These are phyloP conservation scores for Fomes fomentarius DNA, from an alignment of 1,284 basidiomycete species.

Conservation along the genomic window DNA sequence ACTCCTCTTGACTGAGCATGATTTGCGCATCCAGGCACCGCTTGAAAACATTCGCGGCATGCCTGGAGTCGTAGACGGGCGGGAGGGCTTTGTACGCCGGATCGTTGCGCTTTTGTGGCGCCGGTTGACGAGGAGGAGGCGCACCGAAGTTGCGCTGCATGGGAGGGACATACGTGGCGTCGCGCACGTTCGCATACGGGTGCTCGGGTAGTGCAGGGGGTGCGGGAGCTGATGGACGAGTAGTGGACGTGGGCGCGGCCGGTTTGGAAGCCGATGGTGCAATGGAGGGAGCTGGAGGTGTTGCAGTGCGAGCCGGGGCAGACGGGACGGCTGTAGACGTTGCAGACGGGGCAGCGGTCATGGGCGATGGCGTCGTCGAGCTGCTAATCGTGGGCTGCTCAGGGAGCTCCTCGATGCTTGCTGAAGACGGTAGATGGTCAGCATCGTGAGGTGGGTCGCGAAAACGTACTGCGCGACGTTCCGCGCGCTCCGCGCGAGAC, in stretches of 20 bases:
- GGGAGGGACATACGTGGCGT: constrained; percentile 4
- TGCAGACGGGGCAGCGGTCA: no score
- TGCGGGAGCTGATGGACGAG: background rate
- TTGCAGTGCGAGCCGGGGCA: no score
- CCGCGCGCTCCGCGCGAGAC: no score
- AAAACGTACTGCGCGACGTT: background rate
- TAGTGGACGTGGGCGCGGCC: no score
- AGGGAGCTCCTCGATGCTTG: background rate
- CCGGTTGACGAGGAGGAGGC: background rate
- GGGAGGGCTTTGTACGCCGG: constrained; percentile 7
- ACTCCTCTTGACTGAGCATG: constrained; percentile 14
- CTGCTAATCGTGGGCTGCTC: background rate
- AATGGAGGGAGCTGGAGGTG: no score
- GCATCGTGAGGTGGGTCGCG: background rate
- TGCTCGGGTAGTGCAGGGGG: background rate
- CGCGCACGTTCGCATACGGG: constrained; percentile 7
- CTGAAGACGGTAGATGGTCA: background rate
- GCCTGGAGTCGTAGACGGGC: constrained; percentile 13
- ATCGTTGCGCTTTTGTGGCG: no score
- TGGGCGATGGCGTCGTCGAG: no score
- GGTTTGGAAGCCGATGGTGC: no score
- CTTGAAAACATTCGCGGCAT: constrained; percentile 8
- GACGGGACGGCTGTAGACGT: no score
- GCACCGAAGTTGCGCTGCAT: background rate
- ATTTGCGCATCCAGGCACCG: constrained; percentile 13